These are phyloP conservation scores for Mrakia blollopis DNA, from an alignment of 768 basidiomycete species.

Conservation along the genomic window DNA sequence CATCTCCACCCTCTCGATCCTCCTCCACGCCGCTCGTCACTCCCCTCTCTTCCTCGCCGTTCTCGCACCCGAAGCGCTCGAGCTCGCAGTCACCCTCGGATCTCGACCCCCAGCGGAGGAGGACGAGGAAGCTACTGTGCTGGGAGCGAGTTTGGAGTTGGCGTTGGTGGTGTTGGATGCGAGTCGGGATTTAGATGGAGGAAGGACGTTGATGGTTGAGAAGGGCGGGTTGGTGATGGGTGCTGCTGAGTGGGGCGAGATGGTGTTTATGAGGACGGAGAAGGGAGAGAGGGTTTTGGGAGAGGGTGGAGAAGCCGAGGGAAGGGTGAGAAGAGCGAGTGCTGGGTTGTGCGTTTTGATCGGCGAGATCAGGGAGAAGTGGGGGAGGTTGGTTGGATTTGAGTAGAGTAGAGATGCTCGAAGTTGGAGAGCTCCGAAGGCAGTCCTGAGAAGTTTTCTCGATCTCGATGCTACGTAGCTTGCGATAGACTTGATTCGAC, in stretches of 20 bases:
- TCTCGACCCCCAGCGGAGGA: slow-evolving; percentile 49
- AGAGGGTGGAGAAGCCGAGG: slow-evolving; percentile 58
- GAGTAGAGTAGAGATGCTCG: not conserved
- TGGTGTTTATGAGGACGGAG: slow-evolving; percentile 61
- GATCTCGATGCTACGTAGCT: no score
- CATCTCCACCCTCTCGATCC: slow-evolving; percentile 65
- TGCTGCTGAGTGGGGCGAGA: slow-evolving; percentile 72
- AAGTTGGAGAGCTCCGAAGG: not conserved
- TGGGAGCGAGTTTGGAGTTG: slow-evolving; percentile 71
- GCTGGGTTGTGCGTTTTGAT: slow-evolving; percentile 24
- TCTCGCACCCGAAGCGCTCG: slow-evolving; percentile 73
- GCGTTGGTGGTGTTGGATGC: slow-evolving; percentile 70
- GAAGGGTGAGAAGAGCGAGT: slow-evolving; percentile 48
- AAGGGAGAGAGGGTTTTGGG: slow-evolving; percentile 54
- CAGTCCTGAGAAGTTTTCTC: not conserved
- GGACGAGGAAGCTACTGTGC: slow-evolving; percentile 54
- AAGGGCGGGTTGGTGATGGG: slow-evolving; percentile 66
- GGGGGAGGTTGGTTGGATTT: slow-evolving; percentile 22
- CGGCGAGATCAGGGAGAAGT: slow-evolving; percentile 26
- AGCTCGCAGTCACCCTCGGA: slow-evolving; percentile 75
- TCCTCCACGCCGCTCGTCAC: slow-evolving; percentile 76
- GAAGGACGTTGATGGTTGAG: slow-evolving; percentile 67
- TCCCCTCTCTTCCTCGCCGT: slow-evolving; percentile 74
- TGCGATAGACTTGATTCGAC: no score
- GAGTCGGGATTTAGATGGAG: slow-evolving; percentile 69